Base-by-base conservation (phyloP, 2,329 filamentous ascomycete species). In the Botrytis medusae region DNA sequence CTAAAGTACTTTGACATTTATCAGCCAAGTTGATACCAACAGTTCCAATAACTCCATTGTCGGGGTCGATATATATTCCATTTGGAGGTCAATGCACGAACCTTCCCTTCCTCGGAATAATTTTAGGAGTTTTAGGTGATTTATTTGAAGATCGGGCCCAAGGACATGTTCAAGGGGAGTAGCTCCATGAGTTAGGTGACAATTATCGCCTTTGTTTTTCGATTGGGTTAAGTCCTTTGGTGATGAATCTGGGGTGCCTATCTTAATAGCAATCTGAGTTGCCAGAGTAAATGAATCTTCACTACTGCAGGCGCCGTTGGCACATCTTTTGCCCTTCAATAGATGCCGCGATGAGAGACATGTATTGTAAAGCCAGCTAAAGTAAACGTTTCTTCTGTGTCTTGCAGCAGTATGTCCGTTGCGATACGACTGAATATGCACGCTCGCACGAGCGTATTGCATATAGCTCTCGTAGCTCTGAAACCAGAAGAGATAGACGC, bases 81-180 rank as follows among this genome's bases (percentile, higher is more conserved):
- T 12, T 4, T 8, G 51, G 25, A 3, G 32, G 20, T 12, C 1
- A 34, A 64, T 48, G n/a, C 18, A 64, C 22, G 1, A 34, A 12
- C 20, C 2, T 4, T 29, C 8, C 18, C 40, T 64, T 42, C 8
- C 3, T 46, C 40, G 8, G 22, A 29, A 18, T 42, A 22, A 25
- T 16, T 29, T 1, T 18, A 4, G 25, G 22, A 42, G 14, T 18
- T 40, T 40, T 10, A 46, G n/a, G 1, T 34, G 22, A 32, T n/a
- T n/a, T 1, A 10, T 29, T 25, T n/a, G 5, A 18, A 2, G 10
- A 1, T 22, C 40, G 6, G 16, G 9, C 25, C 1, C 7, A 20
- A 46, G 12, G 29, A 32, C 9, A 64, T 20, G 18, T 64, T 32
- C 4, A 16, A 7, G 1, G 7, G 9, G n/a, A 22, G 18, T 42